These are phyloP conservation scores for Russula sp. DNA, from an alignment of 768 basidiomycete species.

Conservation along the genomic window DNA sequence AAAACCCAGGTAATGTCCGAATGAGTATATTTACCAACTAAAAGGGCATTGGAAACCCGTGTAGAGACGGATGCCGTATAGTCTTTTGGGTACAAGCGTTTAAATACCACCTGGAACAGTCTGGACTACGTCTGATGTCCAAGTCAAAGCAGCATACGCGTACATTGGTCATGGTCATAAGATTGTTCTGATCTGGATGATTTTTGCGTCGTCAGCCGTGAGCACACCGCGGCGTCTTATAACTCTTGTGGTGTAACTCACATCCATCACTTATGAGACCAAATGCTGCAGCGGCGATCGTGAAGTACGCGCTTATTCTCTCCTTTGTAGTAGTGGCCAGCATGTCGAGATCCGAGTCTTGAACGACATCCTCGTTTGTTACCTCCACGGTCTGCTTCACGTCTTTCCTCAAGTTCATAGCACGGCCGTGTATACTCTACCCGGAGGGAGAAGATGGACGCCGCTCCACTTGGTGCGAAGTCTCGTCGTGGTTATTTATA, in stretches of 20 bases:
- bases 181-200: constrained; percentile 58
- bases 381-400: constrained; percentile 3
- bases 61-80: constrained; percentile 65
- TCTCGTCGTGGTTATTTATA: constrained; percentile 17
- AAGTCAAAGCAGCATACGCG: constrained; percentile 15
- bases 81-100: constrained; percentile 55
- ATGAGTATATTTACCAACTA: constrained; percentile 51
- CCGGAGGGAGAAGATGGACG: constrained; percentile 12
- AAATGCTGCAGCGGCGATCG: constrained; percentile 61
- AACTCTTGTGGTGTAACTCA: constrained; percentile 32
- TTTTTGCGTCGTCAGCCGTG: constrained; percentile 11
- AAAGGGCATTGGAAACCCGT: constrained; percentile 64
- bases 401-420: constrained; percentile 11
- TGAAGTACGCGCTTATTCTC: constrained; percentile 55
- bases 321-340: constrained; percentile 34
- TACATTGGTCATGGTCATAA: constrained; percentile 69
- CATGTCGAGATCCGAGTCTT: constrained; percentile 7
- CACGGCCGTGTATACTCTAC: neutral
- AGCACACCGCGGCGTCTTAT: constrained; percentile 2
- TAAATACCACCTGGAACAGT: constrained; percentile 55
- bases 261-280: constrained; percentile 65
- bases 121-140: constrained; percentile 21
- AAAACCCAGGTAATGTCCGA: constrained; percentile 12
- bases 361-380: constrained; percentile 10
- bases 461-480: neutral